Evolutionary conservation across 768 basidiomycete species (phyloP).

Genomic region (Suillus subaureus): DNA sequence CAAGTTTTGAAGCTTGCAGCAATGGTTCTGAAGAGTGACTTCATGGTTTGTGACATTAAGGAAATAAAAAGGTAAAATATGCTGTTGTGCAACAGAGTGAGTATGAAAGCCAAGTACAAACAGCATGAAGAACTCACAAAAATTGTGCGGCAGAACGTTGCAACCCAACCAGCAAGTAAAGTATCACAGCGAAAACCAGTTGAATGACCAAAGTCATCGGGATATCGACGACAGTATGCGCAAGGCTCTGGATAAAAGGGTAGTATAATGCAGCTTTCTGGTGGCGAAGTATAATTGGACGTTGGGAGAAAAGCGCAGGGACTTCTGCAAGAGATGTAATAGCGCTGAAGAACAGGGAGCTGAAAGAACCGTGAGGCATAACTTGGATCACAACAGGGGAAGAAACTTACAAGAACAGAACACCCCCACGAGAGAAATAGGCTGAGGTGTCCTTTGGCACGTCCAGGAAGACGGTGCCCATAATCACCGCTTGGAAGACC

Average conservation of each 20-base stretch:
- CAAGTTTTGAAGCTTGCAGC: conserved; percentile 55
- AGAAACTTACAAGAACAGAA: conserved; percentile 70
- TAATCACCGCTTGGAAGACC: conserved; percentile 30
- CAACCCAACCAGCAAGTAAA: conserved; percentile 60
- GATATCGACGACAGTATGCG: conserved; percentile 61
- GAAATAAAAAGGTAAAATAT: conserved; percentile 56
- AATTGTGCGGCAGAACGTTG: conserved; percentile 54
- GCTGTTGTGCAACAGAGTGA: conserved; percentile 29
- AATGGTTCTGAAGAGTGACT: conserved; percentile 69
- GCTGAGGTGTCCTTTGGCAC: conserved; percentile 38
- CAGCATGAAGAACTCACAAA: conserved; percentile 44
- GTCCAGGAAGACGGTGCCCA: conserved; percentile 46
- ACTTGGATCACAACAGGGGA: background rate
- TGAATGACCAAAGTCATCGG: conserved; percentile 55
- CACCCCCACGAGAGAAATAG: conserved; percentile 64
- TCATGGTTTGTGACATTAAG: conserved; percentile 62
- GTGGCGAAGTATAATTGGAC: conserved; percentile 62
- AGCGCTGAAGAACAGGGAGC: conserved; percentile 39
- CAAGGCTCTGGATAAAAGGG: conserved; percentile 55
- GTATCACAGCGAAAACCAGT: conserved; percentile 45
- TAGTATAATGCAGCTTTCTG: conserved; percentile 64
- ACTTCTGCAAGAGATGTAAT: conserved; percentile 52
- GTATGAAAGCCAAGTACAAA: conserved; percentile 11
- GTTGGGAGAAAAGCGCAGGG: conserved; percentile 54
- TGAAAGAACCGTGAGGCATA: conserved; percentile 2